phyloP scores from a whole-genome alignment of 2,329 filamentous ascomycete genomes.

The Myriosclerotinia curreyana region DNA sequence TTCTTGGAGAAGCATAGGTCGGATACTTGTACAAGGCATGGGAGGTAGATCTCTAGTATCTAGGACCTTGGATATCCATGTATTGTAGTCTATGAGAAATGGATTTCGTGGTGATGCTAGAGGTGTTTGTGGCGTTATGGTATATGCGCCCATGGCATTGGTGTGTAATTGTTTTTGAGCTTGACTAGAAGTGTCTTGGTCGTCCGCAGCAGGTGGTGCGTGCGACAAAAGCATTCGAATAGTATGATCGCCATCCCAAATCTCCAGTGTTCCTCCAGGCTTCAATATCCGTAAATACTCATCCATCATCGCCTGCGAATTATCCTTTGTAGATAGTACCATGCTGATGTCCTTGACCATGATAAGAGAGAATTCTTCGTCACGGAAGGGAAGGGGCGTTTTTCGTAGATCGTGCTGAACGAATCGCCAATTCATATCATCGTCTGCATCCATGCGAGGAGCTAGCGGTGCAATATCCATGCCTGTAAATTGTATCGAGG shows the following conservation, averaged over 20 bases:
- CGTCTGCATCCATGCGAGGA: constrained; percentile 56
- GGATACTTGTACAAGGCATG: constrained; percentile 75
- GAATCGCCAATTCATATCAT: constrained; percentile 84
- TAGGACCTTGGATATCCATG: constrained; percentile 74
- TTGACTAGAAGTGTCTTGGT: constrained; percentile 43
- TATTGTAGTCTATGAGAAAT: constrained; percentile 79
- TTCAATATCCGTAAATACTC: constrained; percentile 75
- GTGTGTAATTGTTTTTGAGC: constrained; percentile 63
- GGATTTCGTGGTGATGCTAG: constrained; percentile 78
- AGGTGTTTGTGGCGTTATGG: constrained; percentile 77
- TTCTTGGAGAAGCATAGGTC: constrained; percentile 77
- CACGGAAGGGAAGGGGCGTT: constrained; percentile 71
- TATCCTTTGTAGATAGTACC: constrained; percentile 52
- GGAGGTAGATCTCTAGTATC: constrained; percentile 67
- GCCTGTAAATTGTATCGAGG: constrained; percentile 73
- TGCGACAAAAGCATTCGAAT: constrained; percentile 82
- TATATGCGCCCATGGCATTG: constrained; percentile 72
- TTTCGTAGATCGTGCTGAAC: constrained; percentile 81
- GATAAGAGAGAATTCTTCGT: constrained; percentile 80
- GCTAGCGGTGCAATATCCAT: constrained; percentile 76
- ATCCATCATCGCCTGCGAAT: constrained; percentile 55
- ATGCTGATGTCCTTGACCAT: constrained; percentile 83
- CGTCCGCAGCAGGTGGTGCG: constrained; percentile 48
- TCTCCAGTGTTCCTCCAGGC: constrained; percentile 75
- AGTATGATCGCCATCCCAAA: constrained; percentile 86